phyloP scores from a whole-genome alignment of 2,329 filamentous ascomycete genomes.

The Cladophialophora exuberans region DNA sequence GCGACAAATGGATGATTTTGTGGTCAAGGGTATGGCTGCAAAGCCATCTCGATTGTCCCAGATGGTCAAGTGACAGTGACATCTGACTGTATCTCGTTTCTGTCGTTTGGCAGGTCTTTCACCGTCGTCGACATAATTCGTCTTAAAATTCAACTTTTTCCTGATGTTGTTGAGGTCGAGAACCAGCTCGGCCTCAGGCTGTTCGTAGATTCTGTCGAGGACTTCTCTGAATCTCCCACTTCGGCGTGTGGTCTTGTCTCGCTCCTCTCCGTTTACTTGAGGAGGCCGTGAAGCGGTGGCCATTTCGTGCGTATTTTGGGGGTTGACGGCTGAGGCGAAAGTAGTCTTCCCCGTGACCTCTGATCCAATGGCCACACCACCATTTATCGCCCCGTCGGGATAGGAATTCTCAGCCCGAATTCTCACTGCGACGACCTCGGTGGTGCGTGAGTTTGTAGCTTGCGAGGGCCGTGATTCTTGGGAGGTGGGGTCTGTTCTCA shows the following conservation, averaged over 20 bases:
- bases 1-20: slow-evolving; percentile 20
- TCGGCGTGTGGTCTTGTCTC: slow-evolving; percentile 16
- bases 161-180: slow-evolving; percentile 29
- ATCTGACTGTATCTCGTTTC: slow-evolving; percentile 24
- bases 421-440: not conserved
- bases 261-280: not conserved
- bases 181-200: slow-evolving; percentile 22
- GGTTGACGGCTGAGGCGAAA: not conserved
- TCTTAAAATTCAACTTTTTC: slow-evolving; percentile 32
- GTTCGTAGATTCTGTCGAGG: slow-evolving; percentile 14
- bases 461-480: not conserved
- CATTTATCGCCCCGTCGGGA: not conserved
- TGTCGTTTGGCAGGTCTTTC: slow-evolving; percentile 24
- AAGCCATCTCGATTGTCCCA: slow-evolving; percentile 32
- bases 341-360: not conserved
- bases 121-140: slow-evolving; percentile 11
- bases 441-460: not conserved
- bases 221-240: slow-evolving; percentile 18
- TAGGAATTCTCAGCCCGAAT: not conserved
- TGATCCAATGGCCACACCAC: not conserved
- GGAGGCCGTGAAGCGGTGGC: not conserved
- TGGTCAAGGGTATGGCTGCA: slow-evolving; percentile 12
- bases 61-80: slow-evolving; percentile 30
- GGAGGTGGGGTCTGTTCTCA: not conserved
- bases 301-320: slow-evolving; percentile 8